Conservation (phyloP, 2,329 filamentous ascomycete genomes). For the Epichloe scottii region DNA sequence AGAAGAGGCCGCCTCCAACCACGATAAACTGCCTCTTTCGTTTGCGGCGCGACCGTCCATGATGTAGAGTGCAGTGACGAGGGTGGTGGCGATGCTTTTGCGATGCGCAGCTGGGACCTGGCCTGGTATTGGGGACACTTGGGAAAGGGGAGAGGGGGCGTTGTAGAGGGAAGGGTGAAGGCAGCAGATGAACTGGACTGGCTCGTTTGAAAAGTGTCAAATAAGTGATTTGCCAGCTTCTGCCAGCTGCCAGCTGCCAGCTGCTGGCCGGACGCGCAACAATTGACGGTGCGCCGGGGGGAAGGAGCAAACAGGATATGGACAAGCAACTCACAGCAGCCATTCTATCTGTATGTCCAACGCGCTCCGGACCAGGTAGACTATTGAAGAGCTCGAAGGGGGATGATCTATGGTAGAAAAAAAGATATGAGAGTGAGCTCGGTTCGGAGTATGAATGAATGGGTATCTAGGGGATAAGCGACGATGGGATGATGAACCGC, state of each 20-base stretch:
- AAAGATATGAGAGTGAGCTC: conserved; percentile 6
- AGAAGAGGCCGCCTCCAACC: neutral
- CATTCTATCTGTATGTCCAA: conserved; percentile 26
- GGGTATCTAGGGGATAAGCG: conserved; percentile 22
- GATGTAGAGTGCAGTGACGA: neutral
- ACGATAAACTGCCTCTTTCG: neutral
- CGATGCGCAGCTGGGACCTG: neutral
- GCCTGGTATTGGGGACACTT: neutral
- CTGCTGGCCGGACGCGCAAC: neutral
- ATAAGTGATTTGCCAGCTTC: neutral
- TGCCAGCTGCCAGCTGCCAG: conserved; percentile 7
- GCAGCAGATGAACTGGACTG: neutral
- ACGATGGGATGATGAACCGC: conserved; percentile 15
- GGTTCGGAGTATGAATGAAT: conserved; percentile 12
- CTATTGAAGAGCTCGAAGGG: conserved; percentile 2
- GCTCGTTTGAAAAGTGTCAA: neutral
- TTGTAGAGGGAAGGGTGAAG: conserved; percentile 8
- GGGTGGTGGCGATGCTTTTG: neutral
- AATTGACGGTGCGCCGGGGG: conserved; percentile 2
- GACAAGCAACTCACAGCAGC: conserved; percentile 26
- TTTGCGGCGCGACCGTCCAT: conserved; percentile 2
- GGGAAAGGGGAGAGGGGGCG: conserved; percentile 6
- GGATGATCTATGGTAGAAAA: neutral
- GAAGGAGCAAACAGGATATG: conserved; percentile 3
- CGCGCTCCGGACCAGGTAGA: conserved; percentile 8